phyloP scores from a whole-genome alignment of 768 basidiomycete genomes.

The Pholiota microspora region DNA sequence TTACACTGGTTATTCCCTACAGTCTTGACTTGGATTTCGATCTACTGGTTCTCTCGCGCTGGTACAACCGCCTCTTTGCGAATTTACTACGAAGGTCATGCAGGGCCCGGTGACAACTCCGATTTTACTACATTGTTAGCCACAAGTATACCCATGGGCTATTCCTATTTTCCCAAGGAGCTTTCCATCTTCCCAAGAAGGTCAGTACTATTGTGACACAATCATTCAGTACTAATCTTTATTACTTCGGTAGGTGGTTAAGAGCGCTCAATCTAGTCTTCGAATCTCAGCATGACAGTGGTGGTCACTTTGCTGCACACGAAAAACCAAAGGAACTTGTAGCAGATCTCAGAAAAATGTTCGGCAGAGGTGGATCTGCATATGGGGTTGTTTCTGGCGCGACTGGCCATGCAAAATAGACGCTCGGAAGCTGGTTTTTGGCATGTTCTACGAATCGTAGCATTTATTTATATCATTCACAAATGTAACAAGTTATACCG shows the following conservation, averaged over 20 bases:
- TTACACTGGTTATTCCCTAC: too few species aligned
- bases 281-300: conserved; percentile 43
- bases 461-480: too few species aligned
- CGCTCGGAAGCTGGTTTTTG: too few species aligned
- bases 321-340: too few species aligned
- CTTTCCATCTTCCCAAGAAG: background rate
- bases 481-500: too few species aligned
- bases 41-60: conserved; percentile 55
- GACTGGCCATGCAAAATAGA: too few species aligned
- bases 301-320: conserved; percentile 60
- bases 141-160: background rate
- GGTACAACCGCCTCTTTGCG: conserved; percentile 56
- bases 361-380: too few species aligned
- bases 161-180: background rate
- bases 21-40: conserved; percentile 59
- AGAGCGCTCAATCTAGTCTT: conserved; percentile 39
- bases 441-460: too few species aligned
- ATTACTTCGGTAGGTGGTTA: conserved; percentile 36
- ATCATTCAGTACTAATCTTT: too few species aligned
- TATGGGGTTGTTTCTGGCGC: too few species aligned
- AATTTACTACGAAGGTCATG: conserved; percentile 53
- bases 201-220: background rate
- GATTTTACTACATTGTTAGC: background rate
- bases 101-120: background rate
- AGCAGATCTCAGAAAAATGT: too few species aligned